These are phyloP conservation scores for Myxozyma melibiosi DNA, from an alignment of 805 yeast species.

Conservation along the genomic window DNA sequence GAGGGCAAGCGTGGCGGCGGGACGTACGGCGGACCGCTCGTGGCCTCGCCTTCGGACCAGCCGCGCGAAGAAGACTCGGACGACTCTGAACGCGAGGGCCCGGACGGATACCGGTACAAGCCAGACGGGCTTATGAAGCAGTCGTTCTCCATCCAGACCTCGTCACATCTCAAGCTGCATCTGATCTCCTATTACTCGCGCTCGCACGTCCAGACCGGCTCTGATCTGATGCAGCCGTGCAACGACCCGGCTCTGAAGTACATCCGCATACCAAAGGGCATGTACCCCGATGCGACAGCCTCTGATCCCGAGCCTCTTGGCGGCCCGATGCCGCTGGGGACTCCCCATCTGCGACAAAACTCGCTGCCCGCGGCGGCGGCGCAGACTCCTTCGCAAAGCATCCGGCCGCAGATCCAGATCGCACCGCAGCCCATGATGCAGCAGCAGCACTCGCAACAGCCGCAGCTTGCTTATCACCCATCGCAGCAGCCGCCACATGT, in stretches of 20 bases:
- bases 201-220: constrained; percentile 36
- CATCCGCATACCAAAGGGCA: constrained; percentile 43
- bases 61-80: constrained; percentile 11
- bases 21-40: constrained; percentile 29
- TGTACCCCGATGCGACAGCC: constrained; percentile 45
- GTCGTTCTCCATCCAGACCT: constrained; percentile 59
- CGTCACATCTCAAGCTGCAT: constrained; percentile 58
- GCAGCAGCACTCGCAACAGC: constrained; percentile 10
- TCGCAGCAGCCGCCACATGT: not conserved
- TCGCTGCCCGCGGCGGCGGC: too few species aligned
- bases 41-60: not conserved
- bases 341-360: constrained; percentile 14
- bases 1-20: constrained; percentile 42
- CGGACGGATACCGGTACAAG: constrained; percentile 48
- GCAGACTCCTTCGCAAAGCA: not conserved
- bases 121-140: constrained; percentile 64
- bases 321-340: constrained; percentile 11
- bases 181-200: constrained; percentile 58
- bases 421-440: not conserved
- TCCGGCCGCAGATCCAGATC: not conserved
- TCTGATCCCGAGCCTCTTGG: constrained; percentile 15
- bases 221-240: constrained; percentile 48
- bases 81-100: constrained; percentile 23
- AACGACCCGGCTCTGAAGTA: constrained; percentile 47
- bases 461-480: constrained; percentile 2